Evolutionary conservation across 2,329 filamentous ascomycete species (phyloP).

Genomic region (Fusarium concolor): DNA sequence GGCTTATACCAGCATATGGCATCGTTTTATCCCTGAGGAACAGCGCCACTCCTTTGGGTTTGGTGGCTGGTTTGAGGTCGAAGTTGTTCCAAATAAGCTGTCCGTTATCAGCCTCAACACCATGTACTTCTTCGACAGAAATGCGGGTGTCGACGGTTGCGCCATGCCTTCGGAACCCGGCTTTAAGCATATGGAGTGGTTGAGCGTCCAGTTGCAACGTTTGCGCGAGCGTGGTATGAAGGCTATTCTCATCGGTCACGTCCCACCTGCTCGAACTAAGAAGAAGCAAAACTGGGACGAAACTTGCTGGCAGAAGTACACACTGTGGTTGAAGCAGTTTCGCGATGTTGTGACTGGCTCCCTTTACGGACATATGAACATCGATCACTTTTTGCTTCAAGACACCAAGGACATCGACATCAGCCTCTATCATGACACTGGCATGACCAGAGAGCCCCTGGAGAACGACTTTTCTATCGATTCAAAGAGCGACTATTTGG

Average conservation of each 20-base stretch:
- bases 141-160: constrained; percentile 94
- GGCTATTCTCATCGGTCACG: constrained; percentile 92
- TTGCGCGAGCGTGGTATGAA: constrained; percentile 89
- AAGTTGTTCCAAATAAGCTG: constrained; percentile 87
- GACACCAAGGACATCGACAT: constrained; percentile 83
- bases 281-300: constrained; percentile 94
- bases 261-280: constrained; percentile 87
- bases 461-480: constrained; percentile 68
- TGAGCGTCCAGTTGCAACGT: constrained; percentile 87
- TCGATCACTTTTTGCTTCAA: constrained; percentile 95
- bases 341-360: constrained; percentile 86
- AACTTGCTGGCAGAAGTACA: constrained; percentile 98
- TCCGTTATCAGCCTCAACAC: constrained; percentile 96
- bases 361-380: constrained; percentile 96
- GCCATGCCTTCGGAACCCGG: constrained; percentile 82
- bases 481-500: constrained; percentile 78
- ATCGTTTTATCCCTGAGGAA: constrained; percentile 87
- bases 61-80: constrained; percentile 94
- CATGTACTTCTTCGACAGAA: constrained; percentile 94
- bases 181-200: constrained; percentile 95
- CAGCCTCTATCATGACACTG: constrained; percentile 49
- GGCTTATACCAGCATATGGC: constrained; percentile 83
- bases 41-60: constrained; percentile 91
- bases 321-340: constrained; percentile 89
- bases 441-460: constrained; percentile 46